These are phyloP conservation scores for Choiromyces venosus DNA, from an alignment of 495 filamentous ascomycete species.

Conservation along the genomic window DNA sequence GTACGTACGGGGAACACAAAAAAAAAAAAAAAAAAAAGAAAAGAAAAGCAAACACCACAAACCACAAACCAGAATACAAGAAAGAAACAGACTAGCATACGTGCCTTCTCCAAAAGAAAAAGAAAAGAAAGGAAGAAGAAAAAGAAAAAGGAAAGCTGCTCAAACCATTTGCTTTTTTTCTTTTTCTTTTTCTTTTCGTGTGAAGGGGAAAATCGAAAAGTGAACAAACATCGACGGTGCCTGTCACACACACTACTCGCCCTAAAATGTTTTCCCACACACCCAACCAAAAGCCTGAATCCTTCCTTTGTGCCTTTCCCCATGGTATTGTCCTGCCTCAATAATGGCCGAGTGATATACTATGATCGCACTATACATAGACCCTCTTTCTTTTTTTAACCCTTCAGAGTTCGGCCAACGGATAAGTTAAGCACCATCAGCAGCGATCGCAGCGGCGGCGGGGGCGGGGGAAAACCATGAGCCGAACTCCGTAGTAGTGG, in stretches of 20 bases:
- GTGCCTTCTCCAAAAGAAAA: not conserved
- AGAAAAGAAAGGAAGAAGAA: not conserved
- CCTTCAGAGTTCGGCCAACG: not conserved
- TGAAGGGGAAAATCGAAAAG: constrained; percentile 1
- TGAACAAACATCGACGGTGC: not conserved
- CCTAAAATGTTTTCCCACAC: not conserved
- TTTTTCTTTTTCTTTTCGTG: not conserved
- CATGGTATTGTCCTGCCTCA: not conserved
- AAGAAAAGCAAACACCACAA: too few relatives aligned
- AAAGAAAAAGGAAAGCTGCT: not conserved
- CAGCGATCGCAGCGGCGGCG: not conserved
- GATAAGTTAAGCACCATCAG: not conserved
- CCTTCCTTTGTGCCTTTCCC: not conserved
- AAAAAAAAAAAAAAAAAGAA: too few relatives aligned
- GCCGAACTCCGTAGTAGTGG: not conserved
- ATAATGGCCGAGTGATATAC: not conserved
- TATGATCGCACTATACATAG: not conserved
- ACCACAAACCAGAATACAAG: not conserved
- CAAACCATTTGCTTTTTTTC: not conserved
- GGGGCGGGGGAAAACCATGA: not conserved
- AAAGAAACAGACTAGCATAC: not conserved
- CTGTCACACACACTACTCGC: not conserved
- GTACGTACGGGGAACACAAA: not conserved
- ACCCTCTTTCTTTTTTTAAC: not conserved
- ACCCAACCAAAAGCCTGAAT: not conserved